Evolutionary conservation across 2,329 filamentous ascomycete genomes (phyloP), one percentile per base, ranked within the genome.

Genomic region (Hymenoscyphus scutula): DNA sequence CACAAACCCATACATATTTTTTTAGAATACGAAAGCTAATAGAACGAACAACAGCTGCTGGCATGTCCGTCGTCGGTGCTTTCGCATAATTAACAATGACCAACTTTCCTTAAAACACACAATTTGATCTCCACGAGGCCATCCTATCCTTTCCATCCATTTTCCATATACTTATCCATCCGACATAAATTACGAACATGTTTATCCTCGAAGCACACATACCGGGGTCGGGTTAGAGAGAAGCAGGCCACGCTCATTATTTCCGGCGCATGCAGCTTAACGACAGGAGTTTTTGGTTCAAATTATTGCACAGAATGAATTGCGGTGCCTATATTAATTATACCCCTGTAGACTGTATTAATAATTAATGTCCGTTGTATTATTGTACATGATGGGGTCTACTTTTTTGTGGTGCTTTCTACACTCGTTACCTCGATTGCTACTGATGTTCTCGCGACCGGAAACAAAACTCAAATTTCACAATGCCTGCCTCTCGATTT

Each of bases 61-160:
- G 63, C 13, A 64, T 64, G 60, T 64, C 63, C 5, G 25, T 60
- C 11, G 60, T 64, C 41, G 63, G 63, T 32, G 63, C 63, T 5
- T 64, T 62, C 34, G 63, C 63, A 15, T 64, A 60, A 27, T 54
- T n/a, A 3, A 5, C 19, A 5, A 10, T 23, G 17, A 15, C n/a
- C 13, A 23, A 56, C 29, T 32, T 37, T 32, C 29, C 27, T 11
- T 27, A 10, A 15, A 11, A 56, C 34, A 56, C 3, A 34, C 2
- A 30, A 56, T 10, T 51, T 23, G 23, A 51, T 51, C 45, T 19
- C 45, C 19, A 45, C 38, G n/a, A 51, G 23, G 23, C 25, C 19
- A 10, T 51, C 23, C 19, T 23, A 51, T 51, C 45, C 10, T 23
- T 23, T 51, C 45, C 11, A 23, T 13, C 23, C 45, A 23, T 15